A percentile compares a stretch with the other conserved stretches of the same genome.
Conservation (phyloP, 2,329 filamentous ascomycete genomes). For the Aspergillus udagawae region DNA sequence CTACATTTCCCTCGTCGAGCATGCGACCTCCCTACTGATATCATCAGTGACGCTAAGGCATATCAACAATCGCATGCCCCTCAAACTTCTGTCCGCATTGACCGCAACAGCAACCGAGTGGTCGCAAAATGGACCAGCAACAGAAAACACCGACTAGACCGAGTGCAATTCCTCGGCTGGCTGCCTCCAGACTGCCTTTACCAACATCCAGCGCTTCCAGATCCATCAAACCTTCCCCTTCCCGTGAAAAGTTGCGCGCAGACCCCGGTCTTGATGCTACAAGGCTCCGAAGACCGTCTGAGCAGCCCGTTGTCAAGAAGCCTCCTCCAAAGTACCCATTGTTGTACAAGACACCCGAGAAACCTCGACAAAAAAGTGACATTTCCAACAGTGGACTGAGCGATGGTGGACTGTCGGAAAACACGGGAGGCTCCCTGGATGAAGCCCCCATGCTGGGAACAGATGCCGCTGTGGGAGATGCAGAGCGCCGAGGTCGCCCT, state of each 20-base stretch:
- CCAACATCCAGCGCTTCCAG: slow-evolving; percentile 39
- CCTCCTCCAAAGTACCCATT: slow-evolving; percentile 25
- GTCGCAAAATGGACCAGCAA: slow-evolving; percentile 32
- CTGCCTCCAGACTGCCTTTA: slow-evolving; percentile 49
- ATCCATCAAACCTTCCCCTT: slow-evolving; percentile 45
- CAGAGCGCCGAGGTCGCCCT: slow-evolving; percentile 22
- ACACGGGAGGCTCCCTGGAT: slow-evolving; percentile 6
- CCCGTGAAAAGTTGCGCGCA: slow-evolving; percentile 45
- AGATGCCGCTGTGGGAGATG: slow-evolving; percentile 14
- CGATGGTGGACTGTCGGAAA: slow-evolving; percentile 13
- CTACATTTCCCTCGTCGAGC: neutral
- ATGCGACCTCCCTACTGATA: neutral
- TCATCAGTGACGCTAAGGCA: neutral
- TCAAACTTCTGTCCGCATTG: neutral
- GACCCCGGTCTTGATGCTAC: slow-evolving; percentile 35
- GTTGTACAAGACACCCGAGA: slow-evolving; percentile 18
- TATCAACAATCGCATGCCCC: neutral
- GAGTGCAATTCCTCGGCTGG: slow-evolving; percentile 47
- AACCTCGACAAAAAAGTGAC: slow-evolving; percentile 17
- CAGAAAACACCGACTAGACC: slow-evolving; percentile 25
- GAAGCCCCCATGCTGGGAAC: slow-evolving; percentile 12
- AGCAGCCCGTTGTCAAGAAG: slow-evolving; percentile 36
- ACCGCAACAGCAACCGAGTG: neutral
- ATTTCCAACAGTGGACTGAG: slow-evolving; percentile 17
- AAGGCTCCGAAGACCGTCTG: slow-evolving; percentile 37